Conservation (phyloP, 495 filamentous ascomycete genomes). For the Penicillium verhagenii region DNA sequence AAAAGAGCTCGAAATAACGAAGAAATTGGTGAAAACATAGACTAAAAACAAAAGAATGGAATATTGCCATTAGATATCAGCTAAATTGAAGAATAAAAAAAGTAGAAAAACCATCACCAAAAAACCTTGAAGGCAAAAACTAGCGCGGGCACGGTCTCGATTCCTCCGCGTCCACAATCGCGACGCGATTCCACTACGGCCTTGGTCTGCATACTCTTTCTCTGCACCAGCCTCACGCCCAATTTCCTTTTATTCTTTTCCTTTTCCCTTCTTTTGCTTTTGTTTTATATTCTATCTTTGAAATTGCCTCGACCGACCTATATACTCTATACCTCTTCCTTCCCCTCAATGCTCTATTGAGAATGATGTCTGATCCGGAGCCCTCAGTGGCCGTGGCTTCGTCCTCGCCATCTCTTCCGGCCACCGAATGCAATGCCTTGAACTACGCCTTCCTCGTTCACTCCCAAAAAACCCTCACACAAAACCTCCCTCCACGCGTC, state of each 20-base stretch:
- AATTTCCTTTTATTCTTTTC: slow-evolving; percentile 12
- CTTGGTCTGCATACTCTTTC: slow-evolving; percentile 20
- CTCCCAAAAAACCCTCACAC: slow-evolving; percentile 62
- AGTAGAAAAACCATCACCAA: too few species aligned
- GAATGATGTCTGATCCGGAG: slow-evolving; percentile 42
- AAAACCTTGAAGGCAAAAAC: slow-evolving; percentile 22
- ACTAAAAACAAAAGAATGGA: neutral
- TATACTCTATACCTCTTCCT: slow-evolving; percentile 9
- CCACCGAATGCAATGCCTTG: slow-evolving; percentile 37
- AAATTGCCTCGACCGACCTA: slow-evolving; percentile 7
- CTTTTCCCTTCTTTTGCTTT: slow-evolving; percentile 2
- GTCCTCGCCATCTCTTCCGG: slow-evolving; percentile 38
- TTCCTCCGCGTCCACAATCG: slow-evolving; percentile 41
- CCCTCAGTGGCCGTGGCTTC: slow-evolving; percentile 31
- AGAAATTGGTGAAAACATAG: neutral
- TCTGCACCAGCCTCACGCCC: slow-evolving; percentile 20
- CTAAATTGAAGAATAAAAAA: neutral
- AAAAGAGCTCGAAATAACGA: neutral
- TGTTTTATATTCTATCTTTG: neutral
- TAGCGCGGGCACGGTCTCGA: slow-evolving; percentile 34
- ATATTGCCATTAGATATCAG: neutral
- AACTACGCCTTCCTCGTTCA: slow-evolving; percentile 68
- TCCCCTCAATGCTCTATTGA: slow-evolving; percentile 20
- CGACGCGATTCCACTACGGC: slow-evolving; percentile 38
- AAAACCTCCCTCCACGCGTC: slow-evolving; percentile 60